A percentile compares a stretch with the other conserved stretches of the same genome.
These are phyloP conservation scores for Vitis cinerea DNA, from an alignment of 164 flowering plant genomes.

Conservation along the genomic window DNA sequence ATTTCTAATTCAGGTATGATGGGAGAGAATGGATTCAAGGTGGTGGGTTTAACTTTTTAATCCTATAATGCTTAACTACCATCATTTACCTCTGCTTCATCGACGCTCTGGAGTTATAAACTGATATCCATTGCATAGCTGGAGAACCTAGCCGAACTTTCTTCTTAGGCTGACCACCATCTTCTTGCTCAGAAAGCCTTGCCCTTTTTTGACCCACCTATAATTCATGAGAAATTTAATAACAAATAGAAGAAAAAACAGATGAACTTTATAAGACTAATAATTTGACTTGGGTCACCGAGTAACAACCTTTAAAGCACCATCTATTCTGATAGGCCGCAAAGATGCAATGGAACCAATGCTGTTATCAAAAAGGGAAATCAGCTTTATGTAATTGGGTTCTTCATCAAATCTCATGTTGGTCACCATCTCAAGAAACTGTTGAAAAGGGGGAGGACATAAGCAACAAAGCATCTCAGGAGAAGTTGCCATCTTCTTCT, in stretches of 20 bases:
- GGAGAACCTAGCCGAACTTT: slow-evolving; percentile 56
- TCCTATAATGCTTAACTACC: not conserved
- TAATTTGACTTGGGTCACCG: not conserved
- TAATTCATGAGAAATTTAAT: not conserved
- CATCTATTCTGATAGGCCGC: slow-evolving; percentile 49
- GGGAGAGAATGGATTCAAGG: too few relatives aligned
- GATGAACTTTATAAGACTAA: not conserved
- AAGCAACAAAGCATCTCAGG: slow-evolving; percentile 45
- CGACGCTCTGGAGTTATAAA: slow-evolving; percentile 40
- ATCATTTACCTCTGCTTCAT: slow-evolving; percentile 61
- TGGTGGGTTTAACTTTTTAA: too few relatives aligned
- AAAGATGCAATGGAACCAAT: slow-evolving; percentile 30
- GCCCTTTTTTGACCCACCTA: slow-evolving; percentile 61
- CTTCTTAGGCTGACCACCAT: slow-evolving; percentile 45
- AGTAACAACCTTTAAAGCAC: slow-evolving; percentile 41
- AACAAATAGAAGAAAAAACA: not conserved
- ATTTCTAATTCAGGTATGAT: too few relatives aligned
- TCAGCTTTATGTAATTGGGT: slow-evolving; percentile 51
- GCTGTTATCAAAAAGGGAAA: slow-evolving; percentile 44
- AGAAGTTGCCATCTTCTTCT: slow-evolving; percentile 59
- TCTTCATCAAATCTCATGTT: slow-evolving; percentile 62
- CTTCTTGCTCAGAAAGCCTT: slow-evolving; percentile 39
- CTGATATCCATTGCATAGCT: slow-evolving; percentile 59
- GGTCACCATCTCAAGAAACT: slow-evolving; percentile 54
- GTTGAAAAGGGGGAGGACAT: slow-evolving; percentile 50